Conservation (phyloP, 495 filamentous ascomycete genomes). For the Podospora anserina region DNA sequence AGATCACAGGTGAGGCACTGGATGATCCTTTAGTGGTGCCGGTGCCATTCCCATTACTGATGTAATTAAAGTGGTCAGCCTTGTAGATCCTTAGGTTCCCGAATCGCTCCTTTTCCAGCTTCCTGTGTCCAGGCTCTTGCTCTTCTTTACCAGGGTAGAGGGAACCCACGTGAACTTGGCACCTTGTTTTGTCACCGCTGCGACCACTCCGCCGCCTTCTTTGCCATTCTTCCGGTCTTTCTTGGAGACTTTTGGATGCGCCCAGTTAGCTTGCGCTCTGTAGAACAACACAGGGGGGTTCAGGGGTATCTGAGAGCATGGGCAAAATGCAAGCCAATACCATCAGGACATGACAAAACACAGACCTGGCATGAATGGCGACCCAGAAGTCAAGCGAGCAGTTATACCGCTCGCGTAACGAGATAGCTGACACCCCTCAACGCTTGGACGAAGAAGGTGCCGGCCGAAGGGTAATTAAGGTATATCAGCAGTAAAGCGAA, state of each 20-base stretch:
- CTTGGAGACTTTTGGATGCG: constrained; percentile 37
- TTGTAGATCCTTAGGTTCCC: constrained; percentile 5
- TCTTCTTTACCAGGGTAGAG: constrained; percentile 11
- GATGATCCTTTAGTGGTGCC: constrained; percentile 35
- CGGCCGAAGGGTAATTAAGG: not conserved
- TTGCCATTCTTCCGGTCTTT: constrained; percentile 54
- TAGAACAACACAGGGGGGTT: not conserved
- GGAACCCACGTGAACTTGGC: constrained; percentile 49
- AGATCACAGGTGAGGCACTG: constrained; percentile 40
- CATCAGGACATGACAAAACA: constrained; percentile 9
- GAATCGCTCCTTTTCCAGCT: not conserved
- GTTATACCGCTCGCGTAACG: constrained; percentile 37
- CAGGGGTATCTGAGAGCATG: not conserved
- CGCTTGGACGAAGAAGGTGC: constrained; percentile 5
- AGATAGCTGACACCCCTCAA: constrained; percentile 13
- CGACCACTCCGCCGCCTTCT: constrained; percentile 49
- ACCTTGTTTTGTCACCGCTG: constrained; percentile 51
- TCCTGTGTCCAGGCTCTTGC: constrained; percentile 5
- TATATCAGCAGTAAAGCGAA: not conserved
- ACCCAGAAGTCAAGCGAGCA: constrained; percentile 29
- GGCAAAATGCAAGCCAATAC: not conserved
- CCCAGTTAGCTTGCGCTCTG: constrained; percentile 20
- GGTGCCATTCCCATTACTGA: constrained; percentile 28
- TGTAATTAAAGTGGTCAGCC: constrained; percentile 23
- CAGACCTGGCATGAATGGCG: constrained; percentile 49